Evolutionary conservation across 257 asterid genomes (phyloP), one percentile per base, ranked within the genome.

Genomic region (Solanum tacnaense): DNA sequence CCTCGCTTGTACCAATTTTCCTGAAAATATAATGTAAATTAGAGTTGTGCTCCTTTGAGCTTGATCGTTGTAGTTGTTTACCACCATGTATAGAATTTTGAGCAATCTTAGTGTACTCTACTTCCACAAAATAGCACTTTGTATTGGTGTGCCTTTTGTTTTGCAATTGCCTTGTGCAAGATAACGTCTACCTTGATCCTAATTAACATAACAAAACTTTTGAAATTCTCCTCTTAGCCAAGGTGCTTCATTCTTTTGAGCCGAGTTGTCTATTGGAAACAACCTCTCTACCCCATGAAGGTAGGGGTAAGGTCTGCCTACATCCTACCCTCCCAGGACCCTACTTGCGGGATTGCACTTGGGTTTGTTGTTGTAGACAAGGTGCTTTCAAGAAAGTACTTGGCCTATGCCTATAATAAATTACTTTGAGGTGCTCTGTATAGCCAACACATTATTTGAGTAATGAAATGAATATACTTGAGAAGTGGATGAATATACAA

Each of bases 21-120:
- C 68, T 35, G 86, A 56, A 78, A 87, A 87, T 89, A 86, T 27
- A 79, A 88, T 91, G 89, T 87, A 90, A 70, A 56, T 91, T 91
- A 88, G 86, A 86, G 89, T 84, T 87, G 79, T 3, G 83, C 83
- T 85, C 87, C 68, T 87, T 82, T 85, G 90, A 83, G 90, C 85
- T 89, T 89, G 89, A 83, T 87, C 90, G 25, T 87, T 89, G 91
- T 90, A 87, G 86, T 89, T 85, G 89, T 81, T 91, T 92, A 85
- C 90, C 89, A 73, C 84, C 84, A 90, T 91, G 91, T 94, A 91
- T 41, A 92, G 89, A 87, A 87, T 88, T 76, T 46, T 75, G 84
- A 60, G 79, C 46, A 44, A 67, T 44, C 36, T 46, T 73, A 74
- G 62, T 25, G 88, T 62, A 62, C 34, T 75, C 58, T 85, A 79